phyloP scores from a whole-genome alignment of 805 yeast species.

The Candida tammaniensis region DNA sequence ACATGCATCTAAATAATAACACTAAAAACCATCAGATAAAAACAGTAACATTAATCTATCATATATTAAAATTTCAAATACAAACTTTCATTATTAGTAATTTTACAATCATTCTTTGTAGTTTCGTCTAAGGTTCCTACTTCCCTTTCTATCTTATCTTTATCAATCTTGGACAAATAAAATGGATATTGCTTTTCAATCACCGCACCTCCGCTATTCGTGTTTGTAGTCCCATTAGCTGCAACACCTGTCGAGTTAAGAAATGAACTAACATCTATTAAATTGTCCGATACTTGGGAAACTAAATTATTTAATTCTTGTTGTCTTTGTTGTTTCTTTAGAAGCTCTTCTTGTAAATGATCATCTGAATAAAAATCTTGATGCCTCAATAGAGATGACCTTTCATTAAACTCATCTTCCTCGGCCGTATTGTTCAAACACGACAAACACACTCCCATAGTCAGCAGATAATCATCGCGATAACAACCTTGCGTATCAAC shows the following conservation, averaged over 20 bases:
- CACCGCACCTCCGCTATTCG: constrained; percentile 1
- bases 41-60: no score
- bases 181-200: constrained; percentile 21
- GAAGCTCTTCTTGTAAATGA: constrained; percentile 33
- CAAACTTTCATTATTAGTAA: constrained; percentile 18
- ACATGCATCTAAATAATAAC: no score
- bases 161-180: constrained; percentile 22
- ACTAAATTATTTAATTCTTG: constrained; percentile 47
- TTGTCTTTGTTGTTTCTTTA: constrained; percentile 44
- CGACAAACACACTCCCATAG: constrained; percentile 50
- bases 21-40: no score
- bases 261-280: constrained; percentile 37
- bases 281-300: constrained; percentile 36
- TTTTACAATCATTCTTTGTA: constrained; percentile 16
- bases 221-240: constrained; percentile 2
- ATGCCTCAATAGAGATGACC: constrained; percentile 32
- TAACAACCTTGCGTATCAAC: no score
- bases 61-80: constrained; percentile 21
- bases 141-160: constrained; percentile 20
- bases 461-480: no score
- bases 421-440: constrained; percentile 35
- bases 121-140: constrained; percentile 16
- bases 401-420: constrained; percentile 39
- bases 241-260: constrained; percentile 12
- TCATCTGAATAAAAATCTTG: constrained; percentile 29